phyloP scores from a whole-genome alignment of 73 alveolate genomes.

The Paramecium biaurelia region DNA sequence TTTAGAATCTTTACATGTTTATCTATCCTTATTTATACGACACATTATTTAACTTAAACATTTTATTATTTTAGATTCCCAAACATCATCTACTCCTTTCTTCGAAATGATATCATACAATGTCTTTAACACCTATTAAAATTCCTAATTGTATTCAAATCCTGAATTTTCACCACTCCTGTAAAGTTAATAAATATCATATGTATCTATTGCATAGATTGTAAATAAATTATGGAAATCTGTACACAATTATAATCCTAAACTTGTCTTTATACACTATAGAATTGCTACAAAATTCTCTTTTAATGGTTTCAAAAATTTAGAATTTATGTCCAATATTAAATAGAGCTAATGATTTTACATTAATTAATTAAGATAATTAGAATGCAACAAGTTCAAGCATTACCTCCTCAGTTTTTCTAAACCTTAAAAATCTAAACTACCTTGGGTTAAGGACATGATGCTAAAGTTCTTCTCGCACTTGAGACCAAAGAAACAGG shows the following conservation, averaged over 20 bases:
- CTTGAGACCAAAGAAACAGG: neutral
- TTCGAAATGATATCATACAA: neutral
- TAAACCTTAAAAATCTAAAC: neutral
- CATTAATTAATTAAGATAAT: neutral
- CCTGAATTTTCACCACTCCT: neutral
- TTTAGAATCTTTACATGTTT: neutral
- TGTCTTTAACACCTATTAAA: neutral
- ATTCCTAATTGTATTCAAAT: neutral
- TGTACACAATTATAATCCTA: neutral
- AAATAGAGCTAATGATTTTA: neutral
- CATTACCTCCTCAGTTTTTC: constrained; percentile 9
- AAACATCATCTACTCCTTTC: constrained; percentile 35
- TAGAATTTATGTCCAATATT: neutral
- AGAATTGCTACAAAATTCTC: neutral
- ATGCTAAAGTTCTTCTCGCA: neutral
- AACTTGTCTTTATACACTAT: neutral
- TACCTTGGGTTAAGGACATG: neutral
- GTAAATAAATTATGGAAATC: constrained; percentile 20
- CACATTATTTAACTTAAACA: neutral
- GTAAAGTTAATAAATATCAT: neutral
- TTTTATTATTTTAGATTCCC: constrained; percentile 26
- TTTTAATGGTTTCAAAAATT: neutral
- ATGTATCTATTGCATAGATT: neutral
- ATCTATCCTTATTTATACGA: neutral
- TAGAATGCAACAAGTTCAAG: neutral